These are phyloP conservation scores for Pseudoturritis turrita DNA, from an alignment of 345 rosid species.

Conservation along the genomic window DNA sequence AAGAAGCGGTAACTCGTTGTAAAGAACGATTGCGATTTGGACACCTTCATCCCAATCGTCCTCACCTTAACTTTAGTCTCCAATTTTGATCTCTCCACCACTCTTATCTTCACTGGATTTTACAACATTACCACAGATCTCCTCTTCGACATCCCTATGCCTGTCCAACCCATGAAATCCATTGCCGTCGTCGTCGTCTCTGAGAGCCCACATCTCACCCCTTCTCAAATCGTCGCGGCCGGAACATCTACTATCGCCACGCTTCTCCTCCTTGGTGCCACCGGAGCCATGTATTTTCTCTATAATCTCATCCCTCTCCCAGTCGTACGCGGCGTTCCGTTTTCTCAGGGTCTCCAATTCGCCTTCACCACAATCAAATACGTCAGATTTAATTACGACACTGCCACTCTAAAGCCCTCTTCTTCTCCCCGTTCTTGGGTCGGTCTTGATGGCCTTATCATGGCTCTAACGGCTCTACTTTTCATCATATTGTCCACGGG, in stretches of 20 bases:
- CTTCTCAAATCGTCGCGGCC: constrained; percentile 64
- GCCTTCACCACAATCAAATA: constrained; percentile 88
- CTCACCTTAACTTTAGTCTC: constrained; percentile 65
- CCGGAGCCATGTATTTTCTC: constrained; percentile 71
- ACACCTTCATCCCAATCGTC: constrained; percentile 76
- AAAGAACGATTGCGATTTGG: too few species aligned
- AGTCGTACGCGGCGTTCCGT: constrained; percentile 92
- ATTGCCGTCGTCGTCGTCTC: constrained; percentile 80
- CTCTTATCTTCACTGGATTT: constrained; percentile 69
- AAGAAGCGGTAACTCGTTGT: too few species aligned
- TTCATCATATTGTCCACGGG: constrained; percentile 67
- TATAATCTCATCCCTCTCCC: constrained; percentile 76
- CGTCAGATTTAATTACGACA: constrained; percentile 61
- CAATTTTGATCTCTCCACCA: constrained; percentile 62
- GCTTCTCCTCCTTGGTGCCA: constrained; percentile 60
- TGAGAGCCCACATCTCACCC: constrained; percentile 58
- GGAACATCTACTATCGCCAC: constrained; percentile 55
- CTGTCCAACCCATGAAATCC: constrained; percentile 88
- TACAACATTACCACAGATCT: constrained; percentile 75
- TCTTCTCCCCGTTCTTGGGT: constrained; percentile 64
- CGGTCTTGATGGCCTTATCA: constrained; percentile 67
- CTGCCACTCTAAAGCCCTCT: constrained; percentile 57
- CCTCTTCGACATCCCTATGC: constrained; percentile 81
- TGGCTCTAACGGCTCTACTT: constrained; percentile 54
- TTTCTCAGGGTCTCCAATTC: constrained; percentile 84